Evolutionary conservation across 202 grass and related monocot genomes (phyloP).

Genomic region (Carex arenaria): DNA sequence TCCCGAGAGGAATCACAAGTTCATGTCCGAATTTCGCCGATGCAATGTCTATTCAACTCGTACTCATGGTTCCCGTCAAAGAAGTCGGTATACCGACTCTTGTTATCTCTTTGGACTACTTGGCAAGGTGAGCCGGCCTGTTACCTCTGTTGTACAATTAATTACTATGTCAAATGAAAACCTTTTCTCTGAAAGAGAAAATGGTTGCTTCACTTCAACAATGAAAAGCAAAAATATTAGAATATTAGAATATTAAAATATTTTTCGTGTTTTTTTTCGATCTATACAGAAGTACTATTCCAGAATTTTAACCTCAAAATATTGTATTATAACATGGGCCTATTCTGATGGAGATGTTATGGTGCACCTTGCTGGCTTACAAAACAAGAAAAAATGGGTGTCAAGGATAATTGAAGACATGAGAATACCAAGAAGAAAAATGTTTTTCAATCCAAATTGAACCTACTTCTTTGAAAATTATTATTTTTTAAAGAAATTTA

Average conservation of each 20-base stretch:
- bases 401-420: slow-evolving; percentile 44
- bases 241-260: no score
- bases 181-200: no score
- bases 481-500: not conserved
- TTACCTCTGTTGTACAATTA: not conserved
- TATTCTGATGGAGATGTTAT: slow-evolving; percentile 80
- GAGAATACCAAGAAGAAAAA: slow-evolving; percentile 14
- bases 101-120: no score
- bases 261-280: no score
- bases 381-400: slow-evolving; percentile 66
- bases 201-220: no score
- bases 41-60: slow-evolving; percentile 93
- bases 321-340: slow-evolving; percentile 69
- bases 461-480: not conserved
- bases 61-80: slow-evolving; percentile 61
- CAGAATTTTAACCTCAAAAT: no score
- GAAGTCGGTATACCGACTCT: slow-evolving; percentile 47
- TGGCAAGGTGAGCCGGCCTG: slow-evolving; percentile 38
- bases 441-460: not conserved
- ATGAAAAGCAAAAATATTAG: no score
- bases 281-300: no score
- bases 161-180: no score
- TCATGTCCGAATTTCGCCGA: slow-evolving; percentile 47
- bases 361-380: slow-evolving; percentile 77
- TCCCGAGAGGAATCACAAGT: no score